phyloP scores from a whole-genome alignment of 129 eudicot species.

The Arctium minus region DNA sequence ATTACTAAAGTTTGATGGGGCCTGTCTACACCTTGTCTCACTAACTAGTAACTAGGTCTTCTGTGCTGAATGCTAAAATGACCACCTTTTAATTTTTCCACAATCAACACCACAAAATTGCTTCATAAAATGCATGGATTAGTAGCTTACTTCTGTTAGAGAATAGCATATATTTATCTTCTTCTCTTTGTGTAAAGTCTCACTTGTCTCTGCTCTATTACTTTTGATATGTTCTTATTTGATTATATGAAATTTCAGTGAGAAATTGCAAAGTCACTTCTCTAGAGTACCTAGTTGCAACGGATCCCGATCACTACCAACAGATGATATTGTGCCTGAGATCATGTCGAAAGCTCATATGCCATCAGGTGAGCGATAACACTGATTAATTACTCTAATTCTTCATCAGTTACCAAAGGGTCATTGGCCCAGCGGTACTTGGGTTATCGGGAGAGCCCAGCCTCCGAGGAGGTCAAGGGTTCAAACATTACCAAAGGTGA shows the following conservation, averaged over 20 bases:
- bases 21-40: not conserved
- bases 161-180: not conserved
- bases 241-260: conserved; percentile 28
- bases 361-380: conserved; percentile 41
- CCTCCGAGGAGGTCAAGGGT: not conserved
- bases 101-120: not conserved
- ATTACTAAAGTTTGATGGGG: not conserved
- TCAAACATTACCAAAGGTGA: not conserved
- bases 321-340: conserved; percentile 39
- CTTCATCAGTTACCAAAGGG: not conserved
- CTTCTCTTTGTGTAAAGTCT: not conserved
- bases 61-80: not conserved
- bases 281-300: conserved; percentile 37
- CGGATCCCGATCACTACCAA: conserved; percentile 29
- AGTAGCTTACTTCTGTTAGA: not conserved
- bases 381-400: not conserved
- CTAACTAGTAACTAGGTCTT: not conserved
- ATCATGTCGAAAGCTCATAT: conserved; percentile 32
- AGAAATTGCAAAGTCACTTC: conserved; percentile 39
- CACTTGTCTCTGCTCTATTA: not conserved
- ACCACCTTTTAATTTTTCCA: not conserved
- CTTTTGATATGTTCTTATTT: conserved; percentile 2
- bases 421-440: not conserved
- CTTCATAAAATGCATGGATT: not conserved
- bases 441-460: not conserved